Evolutionary conservation across 257 asterid species (phyloP).

Genomic region (Plectranthus barbatus): DNA sequence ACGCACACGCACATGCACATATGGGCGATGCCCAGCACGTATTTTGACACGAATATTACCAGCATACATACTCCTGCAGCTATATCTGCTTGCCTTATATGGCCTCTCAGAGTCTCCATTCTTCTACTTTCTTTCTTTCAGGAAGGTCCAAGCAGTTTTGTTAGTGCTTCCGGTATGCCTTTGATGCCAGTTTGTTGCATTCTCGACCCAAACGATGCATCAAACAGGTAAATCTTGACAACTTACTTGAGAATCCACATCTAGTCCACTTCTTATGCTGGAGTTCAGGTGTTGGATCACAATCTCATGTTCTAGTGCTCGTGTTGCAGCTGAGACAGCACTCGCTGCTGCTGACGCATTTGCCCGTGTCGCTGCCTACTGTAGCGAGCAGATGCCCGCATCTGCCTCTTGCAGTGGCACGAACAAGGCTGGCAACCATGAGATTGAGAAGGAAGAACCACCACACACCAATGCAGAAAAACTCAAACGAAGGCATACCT

Average conservation of each 20-base stretch:
- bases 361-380: slow-evolving; percentile 45
- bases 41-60: no score
- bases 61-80: no score
- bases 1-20: no score
- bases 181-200: slow-evolving; percentile 42
- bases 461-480: slow-evolving; percentile 23
- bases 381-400: slow-evolving; percentile 30
- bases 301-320: slow-evolving; percentile 33
- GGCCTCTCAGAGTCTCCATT: not conserved
- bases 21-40: no score
- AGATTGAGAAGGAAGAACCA: slow-evolving; percentile 59
- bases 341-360: slow-evolving; percentile 93
- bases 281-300: no score
- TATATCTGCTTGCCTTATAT: no score
- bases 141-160: slow-evolving; percentile 73
- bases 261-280: no score
- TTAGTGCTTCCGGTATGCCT: slow-evolving; percentile 69
- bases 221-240: slow-evolving; percentile 54
- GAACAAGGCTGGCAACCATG: no score
- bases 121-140: slow-evolving; percentile 17
- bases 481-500: slow-evolving; percentile 65
- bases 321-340: slow-evolving; percentile 84
- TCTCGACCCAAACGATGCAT: slow-evolving; percentile 29
- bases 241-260: no score
- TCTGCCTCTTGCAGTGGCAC: no score